A percentile compares a stretch with the other conserved stretches of the same genome.
Evolutionary conservation across 345 rosid genomes (phyloP).

Genomic region (Populus simonii): DNA sequence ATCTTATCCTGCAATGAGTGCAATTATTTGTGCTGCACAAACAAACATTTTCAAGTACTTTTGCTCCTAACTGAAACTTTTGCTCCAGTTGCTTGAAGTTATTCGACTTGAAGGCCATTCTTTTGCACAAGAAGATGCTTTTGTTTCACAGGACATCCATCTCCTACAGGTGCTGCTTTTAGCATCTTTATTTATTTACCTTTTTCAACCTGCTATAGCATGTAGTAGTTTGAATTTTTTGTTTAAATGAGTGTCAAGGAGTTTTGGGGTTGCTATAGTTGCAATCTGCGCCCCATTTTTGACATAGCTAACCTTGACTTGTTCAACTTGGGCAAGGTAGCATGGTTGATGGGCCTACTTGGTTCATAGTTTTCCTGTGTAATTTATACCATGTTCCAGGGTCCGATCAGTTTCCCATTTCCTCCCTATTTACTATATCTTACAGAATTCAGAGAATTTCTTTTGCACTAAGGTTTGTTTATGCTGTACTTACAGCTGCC

Average conservation of each 20-base stretch:
- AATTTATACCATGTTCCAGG: background rate
- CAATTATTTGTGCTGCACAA: background rate
- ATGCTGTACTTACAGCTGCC: background rate
- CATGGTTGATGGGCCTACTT: background rate
- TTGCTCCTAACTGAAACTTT: background rate
- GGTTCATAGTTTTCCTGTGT: background rate
- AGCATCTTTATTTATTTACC: background rate
- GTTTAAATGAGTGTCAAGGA: background rate
- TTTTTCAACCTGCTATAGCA: background rate
- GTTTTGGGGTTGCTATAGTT: background rate
- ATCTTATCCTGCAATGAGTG: background rate
- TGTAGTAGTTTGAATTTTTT: background rate
- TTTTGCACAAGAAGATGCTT: slow-evolving; percentile 89
- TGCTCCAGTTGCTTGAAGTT: slow-evolving; percentile 81
- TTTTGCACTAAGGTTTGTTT: background rate
- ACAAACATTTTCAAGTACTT: background rate
- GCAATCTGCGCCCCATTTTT: background rate
- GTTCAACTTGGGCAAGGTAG: background rate
- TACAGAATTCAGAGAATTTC: background rate
- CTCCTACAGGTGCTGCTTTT: slow-evolving; percentile 72
- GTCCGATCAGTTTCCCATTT: background rate
- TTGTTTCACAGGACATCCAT: slow-evolving; percentile 84
- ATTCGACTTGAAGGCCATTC: slow-evolving; percentile 94
- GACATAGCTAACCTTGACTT: background rate
- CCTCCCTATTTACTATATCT: background rate